Evolutionary conservation across 495 filamentous ascomycete species (phyloP).

Genomic region (Amorphotheca resinae): DNA sequence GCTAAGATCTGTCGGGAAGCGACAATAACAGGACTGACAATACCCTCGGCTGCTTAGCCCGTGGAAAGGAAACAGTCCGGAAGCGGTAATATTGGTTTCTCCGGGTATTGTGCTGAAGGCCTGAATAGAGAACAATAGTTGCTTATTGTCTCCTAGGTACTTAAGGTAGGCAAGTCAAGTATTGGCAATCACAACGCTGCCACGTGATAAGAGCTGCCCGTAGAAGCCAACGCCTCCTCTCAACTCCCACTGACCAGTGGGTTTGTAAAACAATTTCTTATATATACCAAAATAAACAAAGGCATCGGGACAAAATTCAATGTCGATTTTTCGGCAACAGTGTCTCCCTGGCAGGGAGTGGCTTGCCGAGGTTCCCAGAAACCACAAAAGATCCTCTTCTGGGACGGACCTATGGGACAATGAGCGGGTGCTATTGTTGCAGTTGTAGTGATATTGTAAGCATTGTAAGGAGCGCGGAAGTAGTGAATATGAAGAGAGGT

Average conservation of each 20-base stretch:
- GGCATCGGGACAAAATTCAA: slow-evolving; percentile 10
- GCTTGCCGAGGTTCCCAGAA: not conserved
- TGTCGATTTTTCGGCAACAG: not conserved
- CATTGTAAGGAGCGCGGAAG: not conserved
- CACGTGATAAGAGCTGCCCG: not conserved
- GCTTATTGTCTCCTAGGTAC: slow-evolving; percentile 2
- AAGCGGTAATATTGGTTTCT: not conserved
- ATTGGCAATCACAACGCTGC: not conserved
- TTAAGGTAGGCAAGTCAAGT: too few relatives aligned
- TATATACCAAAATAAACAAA: slow-evolving; percentile 18
- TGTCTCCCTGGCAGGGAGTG: not conserved
- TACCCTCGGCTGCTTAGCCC: too few relatives aligned
- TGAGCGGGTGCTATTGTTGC: not conserved
- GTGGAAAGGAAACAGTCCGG: too few relatives aligned
- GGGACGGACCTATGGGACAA: not conserved
- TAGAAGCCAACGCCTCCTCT: not conserved
- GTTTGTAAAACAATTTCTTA: not conserved
- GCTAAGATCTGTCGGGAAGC: too few relatives aligned
- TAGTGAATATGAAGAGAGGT: not conserved
- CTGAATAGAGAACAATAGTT: not conserved
- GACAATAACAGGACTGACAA: too few relatives aligned
- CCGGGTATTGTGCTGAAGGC: not conserved
- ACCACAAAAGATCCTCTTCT: not conserved
- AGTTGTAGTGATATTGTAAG: not conserved
- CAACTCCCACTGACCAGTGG: slow-evolving; percentile 3